Percentiles rank a stretch among this genome's conserved stretches.
phyloP scores from a whole-genome alignment of 139 green algal genomes.

The Microglena sp. region DNA sequence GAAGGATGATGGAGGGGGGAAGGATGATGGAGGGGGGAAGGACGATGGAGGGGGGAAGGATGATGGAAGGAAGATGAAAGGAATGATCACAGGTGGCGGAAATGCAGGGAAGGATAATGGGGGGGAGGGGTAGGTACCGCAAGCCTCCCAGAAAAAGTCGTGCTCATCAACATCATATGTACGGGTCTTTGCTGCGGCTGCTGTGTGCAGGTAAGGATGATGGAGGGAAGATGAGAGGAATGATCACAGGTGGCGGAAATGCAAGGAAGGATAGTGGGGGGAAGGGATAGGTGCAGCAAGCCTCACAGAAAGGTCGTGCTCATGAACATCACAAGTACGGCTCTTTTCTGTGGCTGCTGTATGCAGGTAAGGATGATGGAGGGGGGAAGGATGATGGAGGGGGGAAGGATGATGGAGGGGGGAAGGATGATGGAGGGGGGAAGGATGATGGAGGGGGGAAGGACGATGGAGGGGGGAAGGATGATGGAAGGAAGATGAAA shows the following conservation, averaged over 20 bases:
- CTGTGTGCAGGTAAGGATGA: not conserved
- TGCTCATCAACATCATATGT: constrained; percentile 78
- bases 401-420: too few relatives aligned
- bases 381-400: not conserved
- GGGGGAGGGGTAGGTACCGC: constrained; percentile 62
- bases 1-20: too few relatives aligned
- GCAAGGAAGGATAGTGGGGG: too few relatives aligned
- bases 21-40: too few relatives aligned
- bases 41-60: constrained; percentile 28
- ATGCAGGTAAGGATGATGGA: not conserved
- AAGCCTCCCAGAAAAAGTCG: constrained; percentile 74
- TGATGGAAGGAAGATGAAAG: not conserved
- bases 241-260: too few relatives aligned
- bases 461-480: constrained; percentile 28
- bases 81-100: too few relatives aligned
- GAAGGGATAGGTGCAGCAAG: constrained; percentile 56
- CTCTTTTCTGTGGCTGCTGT: constrained; percentile 22
- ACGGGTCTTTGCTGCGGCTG: constrained; percentile 37
- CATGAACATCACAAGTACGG: constrained; percentile 83
- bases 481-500: not conserved
- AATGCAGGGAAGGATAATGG: too few relatives aligned
- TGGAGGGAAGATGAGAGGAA: not conserved
- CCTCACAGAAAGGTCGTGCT: constrained; percentile 73
- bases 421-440: too few relatives aligned
- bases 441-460: too few relatives aligned